Percentiles rank a stretch among this genome's conserved stretches.
These are phyloP conservation scores for Cladosporium sp. DNA, from an alignment of 2,329 filamentous ascomycete genomes.

Conservation along the genomic window DNA sequence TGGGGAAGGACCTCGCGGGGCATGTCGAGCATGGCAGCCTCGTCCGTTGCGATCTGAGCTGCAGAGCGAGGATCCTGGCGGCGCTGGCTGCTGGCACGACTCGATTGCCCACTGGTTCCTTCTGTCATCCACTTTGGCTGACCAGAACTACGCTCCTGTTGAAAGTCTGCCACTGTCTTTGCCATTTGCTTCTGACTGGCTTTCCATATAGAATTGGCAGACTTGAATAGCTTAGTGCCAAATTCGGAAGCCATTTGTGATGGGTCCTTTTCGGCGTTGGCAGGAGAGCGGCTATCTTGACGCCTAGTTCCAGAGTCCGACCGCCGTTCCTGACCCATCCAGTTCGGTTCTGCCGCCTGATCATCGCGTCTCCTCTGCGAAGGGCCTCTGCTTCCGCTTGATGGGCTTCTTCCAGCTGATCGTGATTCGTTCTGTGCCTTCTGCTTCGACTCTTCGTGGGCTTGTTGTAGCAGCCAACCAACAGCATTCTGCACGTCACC, in stretches of 20 bases:
- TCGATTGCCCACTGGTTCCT: conserved; percentile 34
- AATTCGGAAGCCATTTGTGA: conserved; percentile 77
- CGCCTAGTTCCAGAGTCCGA: conserved; percentile 45
- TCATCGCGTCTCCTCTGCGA: conserved; percentile 31
- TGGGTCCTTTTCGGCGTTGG: conserved; percentile 63
- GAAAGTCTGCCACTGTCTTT: conserved; percentile 84
- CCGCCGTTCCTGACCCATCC: conserved; percentile 58
- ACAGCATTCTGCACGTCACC: conserved; percentile 83
- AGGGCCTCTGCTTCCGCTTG: conserved; percentile 18
- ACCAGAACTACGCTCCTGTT: conserved; percentile 67
- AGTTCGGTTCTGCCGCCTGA: conserved; percentile 48
- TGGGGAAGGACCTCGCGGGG: conserved; percentile 55
- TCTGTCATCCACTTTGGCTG: conserved; percentile 97
- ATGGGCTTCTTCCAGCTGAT: conserved; percentile 20
- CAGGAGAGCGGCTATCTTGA: conserved; percentile 53
- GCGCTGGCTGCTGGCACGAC: conserved; percentile 23
- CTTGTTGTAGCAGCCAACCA: conserved; percentile 85
- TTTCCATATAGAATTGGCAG: conserved; percentile 93
- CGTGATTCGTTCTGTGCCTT: conserved; percentile 48
- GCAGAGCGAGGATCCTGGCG: conserved; percentile 24
- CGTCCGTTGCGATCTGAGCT: conserved; percentile 39
- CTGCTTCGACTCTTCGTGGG: conserved; percentile 76
- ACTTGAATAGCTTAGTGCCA: conserved; percentile 82
- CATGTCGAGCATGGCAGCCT: conserved; percentile 71
- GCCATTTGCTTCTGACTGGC: conserved; percentile 88